phyloP scores from a whole-genome alignment of 768 basidiomycete genomes.

The Suillus subaureus region DNA sequence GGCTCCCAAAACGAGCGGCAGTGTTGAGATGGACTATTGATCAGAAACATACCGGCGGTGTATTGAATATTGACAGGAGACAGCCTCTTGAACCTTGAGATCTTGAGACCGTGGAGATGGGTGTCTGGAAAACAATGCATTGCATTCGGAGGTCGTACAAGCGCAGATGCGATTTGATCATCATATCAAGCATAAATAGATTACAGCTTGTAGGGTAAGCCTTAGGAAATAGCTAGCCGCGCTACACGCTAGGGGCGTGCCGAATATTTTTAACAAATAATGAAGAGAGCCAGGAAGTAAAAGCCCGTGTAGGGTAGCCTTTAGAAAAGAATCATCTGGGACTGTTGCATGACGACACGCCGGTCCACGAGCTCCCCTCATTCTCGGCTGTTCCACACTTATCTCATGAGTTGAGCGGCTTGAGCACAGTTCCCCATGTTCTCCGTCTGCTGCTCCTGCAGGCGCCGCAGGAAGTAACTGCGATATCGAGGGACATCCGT shows the following conservation, averaged over 20 bases:
- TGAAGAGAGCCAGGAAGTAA: background rate
- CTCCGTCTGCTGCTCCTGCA: constrained; percentile 54
- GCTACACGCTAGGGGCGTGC: background rate
- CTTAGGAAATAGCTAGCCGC: background rate
- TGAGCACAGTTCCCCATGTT: constrained; percentile 65
- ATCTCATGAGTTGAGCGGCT: constrained; percentile 53
- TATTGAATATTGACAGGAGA: background rate
- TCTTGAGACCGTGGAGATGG: background rate
- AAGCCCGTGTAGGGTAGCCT: background rate
- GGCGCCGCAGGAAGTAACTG: constrained; percentile 42
- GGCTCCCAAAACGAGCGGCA: background rate
- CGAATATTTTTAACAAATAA: background rate
- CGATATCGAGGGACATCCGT: constrained; percentile 53
- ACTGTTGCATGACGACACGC: constrained; percentile 54
- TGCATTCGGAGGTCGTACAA: background rate
- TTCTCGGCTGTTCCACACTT: constrained; percentile 56
- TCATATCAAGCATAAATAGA: background rate
- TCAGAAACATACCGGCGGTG: background rate
- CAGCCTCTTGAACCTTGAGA: background rate
- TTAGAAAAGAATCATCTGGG: constrained; percentile 54
- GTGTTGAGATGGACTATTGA: background rate
- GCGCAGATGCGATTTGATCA: background rate
- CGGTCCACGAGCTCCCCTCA: constrained; percentile 52
- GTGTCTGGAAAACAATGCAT: background rate
- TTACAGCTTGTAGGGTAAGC: background rate